Evolutionary conservation across 257 asterid genomes (phyloP).

Genomic region (Ilex asprella): DNA sequence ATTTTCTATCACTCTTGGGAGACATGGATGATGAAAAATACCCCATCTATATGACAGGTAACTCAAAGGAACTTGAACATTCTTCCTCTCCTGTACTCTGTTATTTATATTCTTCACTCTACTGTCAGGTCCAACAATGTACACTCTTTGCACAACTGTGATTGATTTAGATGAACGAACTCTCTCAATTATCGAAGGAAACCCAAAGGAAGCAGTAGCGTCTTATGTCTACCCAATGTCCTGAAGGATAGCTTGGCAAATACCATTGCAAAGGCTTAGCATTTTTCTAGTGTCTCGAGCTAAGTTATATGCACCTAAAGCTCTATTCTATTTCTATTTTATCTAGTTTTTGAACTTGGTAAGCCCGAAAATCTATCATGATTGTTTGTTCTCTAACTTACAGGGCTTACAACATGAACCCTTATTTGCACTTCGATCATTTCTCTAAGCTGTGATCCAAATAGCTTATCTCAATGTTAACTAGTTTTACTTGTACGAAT

Average conservation of each 20-base stretch:
- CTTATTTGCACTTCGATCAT: too few species aligned
- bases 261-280: too few species aligned
- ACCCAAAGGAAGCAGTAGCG: constrained; percentile 24
- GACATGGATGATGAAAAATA: constrained; percentile 37
- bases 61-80: not conserved
- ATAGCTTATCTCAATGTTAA: too few species aligned
- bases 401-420: too few species aligned
- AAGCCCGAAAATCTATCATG: too few species aligned
- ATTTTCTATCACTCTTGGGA: constrained; percentile 61
- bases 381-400: too few species aligned
- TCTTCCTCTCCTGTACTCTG: not conserved
- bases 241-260: not conserved
- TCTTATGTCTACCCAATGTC: constrained; percentile 27
- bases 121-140: constrained; percentile 61
- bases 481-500: too few species aligned
- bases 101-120: not conserved
- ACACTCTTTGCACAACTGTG: constrained; percentile 44
- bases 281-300: too few species aligned
- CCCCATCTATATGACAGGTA: constrained; percentile 87
- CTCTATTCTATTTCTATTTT: too few species aligned
- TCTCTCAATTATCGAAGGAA: constrained; percentile 33
- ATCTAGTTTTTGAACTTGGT: too few species aligned
- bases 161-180: constrained; percentile 38
- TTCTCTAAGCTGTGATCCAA: too few species aligned
- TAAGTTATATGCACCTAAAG: too few species aligned